Conservation (phyloP, 371 early-diverging fungal species). For the Funneliformis caledonium region DNA sequence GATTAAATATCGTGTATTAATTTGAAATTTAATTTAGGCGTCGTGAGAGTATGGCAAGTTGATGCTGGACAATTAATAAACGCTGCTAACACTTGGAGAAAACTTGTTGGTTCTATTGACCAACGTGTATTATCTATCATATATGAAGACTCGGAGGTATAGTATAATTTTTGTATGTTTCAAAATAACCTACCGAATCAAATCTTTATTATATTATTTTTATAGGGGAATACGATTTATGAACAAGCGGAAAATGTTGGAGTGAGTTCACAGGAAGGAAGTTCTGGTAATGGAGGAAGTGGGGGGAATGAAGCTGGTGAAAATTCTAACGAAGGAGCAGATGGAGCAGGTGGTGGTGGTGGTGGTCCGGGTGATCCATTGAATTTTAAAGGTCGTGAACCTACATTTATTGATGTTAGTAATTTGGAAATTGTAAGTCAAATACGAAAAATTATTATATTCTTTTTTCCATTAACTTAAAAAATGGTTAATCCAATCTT, state of each 20-base stretch:
- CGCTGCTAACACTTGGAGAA: conserved; percentile 74
- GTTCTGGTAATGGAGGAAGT: conserved; percentile 51
- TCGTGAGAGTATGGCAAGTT: conserved; percentile 74
- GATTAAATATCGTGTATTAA: background rate
- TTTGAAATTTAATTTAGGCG: conserved; percentile 50
- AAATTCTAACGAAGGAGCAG: conserved; percentile 43
- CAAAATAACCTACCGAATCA: background rate
- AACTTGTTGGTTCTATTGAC: conserved; percentile 73
- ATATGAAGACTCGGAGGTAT: conserved; percentile 62
- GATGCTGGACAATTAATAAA: conserved; percentile 58
- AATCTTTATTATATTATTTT: background rate
- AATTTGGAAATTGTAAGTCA: conserved; percentile 63
- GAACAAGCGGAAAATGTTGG: background rate
- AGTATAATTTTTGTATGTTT: conserved; percentile 36
- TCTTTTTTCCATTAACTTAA: conserved; percentile 40
- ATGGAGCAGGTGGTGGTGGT: conserved; percentile 46
- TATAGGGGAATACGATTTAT: background rate
- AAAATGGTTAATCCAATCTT: conserved; percentile 40
- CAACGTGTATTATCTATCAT: conserved; percentile 64
- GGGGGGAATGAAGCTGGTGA: conserved; percentile 48
- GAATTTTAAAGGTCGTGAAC: conserved; percentile 66
- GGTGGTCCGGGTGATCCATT: conserved; percentile 49
- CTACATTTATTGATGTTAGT: conserved; percentile 68
- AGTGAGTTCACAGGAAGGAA: conserved; percentile 40
- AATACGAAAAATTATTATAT: background rate